Percentiles rank a stretch among this genome's conserved stretches.
phyloP scores from a whole-genome alignment of 2,329 filamentous ascomycete species.

The Aspergillus fumigatus region DNA sequence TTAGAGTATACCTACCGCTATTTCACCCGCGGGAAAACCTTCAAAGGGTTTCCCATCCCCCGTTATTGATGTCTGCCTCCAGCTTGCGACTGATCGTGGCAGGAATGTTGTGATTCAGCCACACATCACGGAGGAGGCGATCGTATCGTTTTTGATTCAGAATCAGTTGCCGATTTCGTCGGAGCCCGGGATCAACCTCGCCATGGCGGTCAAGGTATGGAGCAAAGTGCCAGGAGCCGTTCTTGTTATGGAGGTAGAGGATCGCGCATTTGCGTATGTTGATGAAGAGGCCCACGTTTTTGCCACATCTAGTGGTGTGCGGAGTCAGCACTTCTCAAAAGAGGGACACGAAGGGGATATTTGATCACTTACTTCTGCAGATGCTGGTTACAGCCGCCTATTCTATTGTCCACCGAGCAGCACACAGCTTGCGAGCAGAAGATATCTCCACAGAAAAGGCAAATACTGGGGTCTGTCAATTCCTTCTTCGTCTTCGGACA shows the following conservation, averaged over 20 bases:
- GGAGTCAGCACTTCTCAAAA: slow-evolving; percentile 9
- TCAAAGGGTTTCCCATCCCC: slow-evolving; percentile 78
- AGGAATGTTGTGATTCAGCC: slow-evolving; percentile 81
- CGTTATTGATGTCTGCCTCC: slow-evolving; percentile 94
- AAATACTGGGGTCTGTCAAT: slow-evolving; percentile 83
- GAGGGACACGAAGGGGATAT: background rate
- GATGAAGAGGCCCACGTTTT: slow-evolving; percentile 87
- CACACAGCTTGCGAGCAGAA: slow-evolving; percentile 94
- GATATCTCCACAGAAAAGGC: slow-evolving; percentile 92
- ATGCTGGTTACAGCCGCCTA: slow-evolving; percentile 85
- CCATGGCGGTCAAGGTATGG: slow-evolving; percentile 96
- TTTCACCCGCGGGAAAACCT: background rate
- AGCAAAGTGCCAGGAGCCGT: slow-evolving; percentile 79
- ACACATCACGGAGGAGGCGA: slow-evolving; percentile 75
- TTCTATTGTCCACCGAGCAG: slow-evolving; percentile 64
- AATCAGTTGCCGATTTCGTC: slow-evolving; percentile 82
- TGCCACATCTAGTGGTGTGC: slow-evolving; percentile 63
- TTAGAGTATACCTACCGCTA: background rate
- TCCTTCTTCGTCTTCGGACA: slow-evolving; percentile 92
- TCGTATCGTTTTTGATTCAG: slow-evolving; percentile 94
- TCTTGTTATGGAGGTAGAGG: slow-evolving; percentile 75
- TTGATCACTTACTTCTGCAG: slow-evolving; percentile 64
- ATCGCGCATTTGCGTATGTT: slow-evolving; percentile 95
- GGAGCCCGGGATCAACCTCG: slow-evolving; percentile 86
- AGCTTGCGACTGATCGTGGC: slow-evolving; percentile 84